These are phyloP conservation scores for Colletotrichum sp. DNA, from an alignment of 2,329 filamentous ascomycete species.

Conservation along the genomic window DNA sequence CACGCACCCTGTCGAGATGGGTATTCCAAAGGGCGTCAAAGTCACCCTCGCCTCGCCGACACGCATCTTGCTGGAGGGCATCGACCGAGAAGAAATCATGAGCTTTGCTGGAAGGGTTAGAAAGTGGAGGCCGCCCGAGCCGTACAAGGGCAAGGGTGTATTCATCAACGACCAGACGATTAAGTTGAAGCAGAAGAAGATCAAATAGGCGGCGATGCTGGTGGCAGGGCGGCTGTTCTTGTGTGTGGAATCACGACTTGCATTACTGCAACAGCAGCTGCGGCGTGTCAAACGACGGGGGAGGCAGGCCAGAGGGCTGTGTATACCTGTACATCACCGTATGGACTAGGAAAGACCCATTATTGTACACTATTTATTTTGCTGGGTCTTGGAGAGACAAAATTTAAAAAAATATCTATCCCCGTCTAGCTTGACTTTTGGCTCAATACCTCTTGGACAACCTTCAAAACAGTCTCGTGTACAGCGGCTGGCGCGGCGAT, in stretches of 20 bases:
- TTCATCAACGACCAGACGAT: slow-evolving; percentile 98
- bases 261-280: background rate
- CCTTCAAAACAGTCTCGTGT: slow-evolving; percentile 78
- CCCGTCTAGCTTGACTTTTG: slow-evolving; percentile 20
- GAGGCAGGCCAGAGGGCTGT: slow-evolving; percentile 11
- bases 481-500: slow-evolving; percentile 83
- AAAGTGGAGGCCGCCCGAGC: slow-evolving; percentile 89
- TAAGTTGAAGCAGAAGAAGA: slow-evolving; percentile 97
- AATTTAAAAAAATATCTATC: background rate
- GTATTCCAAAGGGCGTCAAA: slow-evolving; percentile 80
- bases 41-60: slow-evolving; percentile 91
- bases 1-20: slow-evolving; percentile 92
- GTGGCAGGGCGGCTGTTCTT: background rate
- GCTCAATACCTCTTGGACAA: slow-evolving; percentile 79
- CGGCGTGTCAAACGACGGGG: background rate
- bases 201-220: slow-evolving; percentile 66
- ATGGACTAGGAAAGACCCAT: slow-evolving; percentile 11
- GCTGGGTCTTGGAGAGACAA: background rate
- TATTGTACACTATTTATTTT: slow-evolving; percentile 5
- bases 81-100: slow-evolving; percentile 85
- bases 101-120: slow-evolving; percentile 90
- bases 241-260: background rate
- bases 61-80: slow-evolving; percentile 86
- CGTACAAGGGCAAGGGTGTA: slow-evolving; percentile 99
- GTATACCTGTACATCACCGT: slow-evolving; percentile 21